These are phyloP conservation scores for Nakazawaea peltata DNA, from an alignment of 805 yeast species.

Conservation along the genomic window DNA sequence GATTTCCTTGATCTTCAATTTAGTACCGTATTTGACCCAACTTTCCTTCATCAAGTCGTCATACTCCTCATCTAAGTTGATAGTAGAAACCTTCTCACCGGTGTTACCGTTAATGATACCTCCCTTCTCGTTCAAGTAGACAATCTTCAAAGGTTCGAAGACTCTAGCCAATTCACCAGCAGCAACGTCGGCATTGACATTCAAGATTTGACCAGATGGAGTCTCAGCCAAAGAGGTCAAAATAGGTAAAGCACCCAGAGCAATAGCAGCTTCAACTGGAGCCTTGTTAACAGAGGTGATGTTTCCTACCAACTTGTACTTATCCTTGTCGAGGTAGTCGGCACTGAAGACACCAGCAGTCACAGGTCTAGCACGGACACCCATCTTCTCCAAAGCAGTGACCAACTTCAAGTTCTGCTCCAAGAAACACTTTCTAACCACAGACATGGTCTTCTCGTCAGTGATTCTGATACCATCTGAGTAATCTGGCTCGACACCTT, in stretches of 20 bases:
- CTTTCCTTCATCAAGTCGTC: slow-evolving; percentile 84
- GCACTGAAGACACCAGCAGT: slow-evolving; percentile 97
- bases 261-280: slow-evolving; percentile 88
- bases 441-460: slow-evolving; percentile 89
- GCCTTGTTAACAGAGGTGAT: slow-evolving; percentile 81
- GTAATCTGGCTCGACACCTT: slow-evolving; percentile 93
- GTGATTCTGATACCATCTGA: slow-evolving; percentile 96
- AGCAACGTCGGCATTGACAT: slow-evolving; percentile 98
- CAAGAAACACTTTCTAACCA: slow-evolving; percentile 89
- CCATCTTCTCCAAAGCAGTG: slow-evolving; percentile 91
- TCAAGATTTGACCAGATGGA: slow-evolving; percentile 90
- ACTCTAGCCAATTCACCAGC: slow-evolving; percentile 97
- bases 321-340: slow-evolving; percentile 80
- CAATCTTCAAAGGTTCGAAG: slow-evolving; percentile 94
- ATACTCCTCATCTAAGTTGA: slow-evolving; percentile 94
- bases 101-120: slow-evolving; percentile 91
- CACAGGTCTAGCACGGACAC: slow-evolving; percentile 97
- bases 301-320: slow-evolving; percentile 89
- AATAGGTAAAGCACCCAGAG: slow-evolving; percentile 95
- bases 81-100: slow-evolving; percentile 81
- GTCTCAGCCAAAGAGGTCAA: slow-evolving; percentile 96
- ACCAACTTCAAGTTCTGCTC: slow-evolving; percentile 94
- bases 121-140: slow-evolving; percentile 94
- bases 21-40: slow-evolving; percentile 99
- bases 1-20: slow-evolving; percentile 92